A percentile compares a stretch with the other conserved stretches of the same genome.
phyloP scores from a whole-genome alignment of 768 basidiomycete species.

The Suillus clintonianus region DNA sequence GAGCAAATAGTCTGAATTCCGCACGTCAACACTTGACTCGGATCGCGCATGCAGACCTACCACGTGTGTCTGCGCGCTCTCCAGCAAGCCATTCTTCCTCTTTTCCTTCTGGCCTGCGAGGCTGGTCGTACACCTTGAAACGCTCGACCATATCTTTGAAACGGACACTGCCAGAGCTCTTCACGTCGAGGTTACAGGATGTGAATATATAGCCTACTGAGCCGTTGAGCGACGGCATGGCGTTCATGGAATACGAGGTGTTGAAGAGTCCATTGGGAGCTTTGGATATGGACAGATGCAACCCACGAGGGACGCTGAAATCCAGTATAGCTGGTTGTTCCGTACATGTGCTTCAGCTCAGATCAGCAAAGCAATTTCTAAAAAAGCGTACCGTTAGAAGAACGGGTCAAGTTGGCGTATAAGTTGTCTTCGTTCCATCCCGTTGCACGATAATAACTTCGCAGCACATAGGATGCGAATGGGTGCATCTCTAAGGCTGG shows the following conservation, averaged over 20 bases:
- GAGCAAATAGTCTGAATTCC: conserved; percentile 78
- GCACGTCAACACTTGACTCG: conserved; percentile 19
- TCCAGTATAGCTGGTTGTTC: conserved; percentile 76
- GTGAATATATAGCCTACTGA: conserved; percentile 93
- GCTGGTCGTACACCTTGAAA: conserved; percentile 82
- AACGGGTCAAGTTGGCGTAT: conserved; percentile 86
- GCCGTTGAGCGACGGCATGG: conserved; percentile 90
- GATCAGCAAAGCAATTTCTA: conserved; percentile 1
- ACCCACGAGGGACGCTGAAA: conserved; percentile 82
- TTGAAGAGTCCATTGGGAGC: conserved; percentile 87
- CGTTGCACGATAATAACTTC: conserved; percentile 87
- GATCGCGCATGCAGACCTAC: conserved; percentile 41
- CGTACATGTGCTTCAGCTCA: conserved; percentile 4
- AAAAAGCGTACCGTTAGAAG: conserved; percentile 70
- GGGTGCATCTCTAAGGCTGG: conserved; percentile 61
- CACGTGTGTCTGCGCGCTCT: conserved; percentile 71
- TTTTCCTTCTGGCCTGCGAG: conserved; percentile 73
- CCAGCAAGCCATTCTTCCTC: conserved; percentile 85
- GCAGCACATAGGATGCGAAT: conserved; percentile 85
- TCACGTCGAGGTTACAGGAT: conserved; percentile 77
- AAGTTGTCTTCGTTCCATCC: conserved; percentile 98
- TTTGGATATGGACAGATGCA: conserved; percentile 81
- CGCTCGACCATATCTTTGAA: conserved; percentile 91
- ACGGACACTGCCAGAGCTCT: conserved; percentile 66
- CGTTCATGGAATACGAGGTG: conserved; percentile 91